Base-by-base conservation (phyloP, 768 basidiomycete genomes). In the Cystobasidium tubakii region DNA sequence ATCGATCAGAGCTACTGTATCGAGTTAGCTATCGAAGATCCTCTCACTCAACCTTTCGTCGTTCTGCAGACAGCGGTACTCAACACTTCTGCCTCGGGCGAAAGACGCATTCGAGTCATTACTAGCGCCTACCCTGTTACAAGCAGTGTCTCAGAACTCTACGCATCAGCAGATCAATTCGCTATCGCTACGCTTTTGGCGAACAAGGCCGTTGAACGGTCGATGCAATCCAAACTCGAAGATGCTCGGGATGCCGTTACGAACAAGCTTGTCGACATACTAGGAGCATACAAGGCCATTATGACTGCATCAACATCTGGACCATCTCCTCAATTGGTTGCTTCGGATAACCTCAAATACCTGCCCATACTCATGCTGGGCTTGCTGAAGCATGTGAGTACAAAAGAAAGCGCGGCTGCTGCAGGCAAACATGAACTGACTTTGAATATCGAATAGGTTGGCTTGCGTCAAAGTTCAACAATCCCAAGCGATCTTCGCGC, bases 401-500 rank as follows among this genome's bases (percentile, higher is more conserved):
- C 0, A 15, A 23, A 1, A 34, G 19, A 25, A 23, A 27, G 23
- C 33, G 50, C n/a, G 12, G 42, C 64, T 27, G 23, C 15, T 60
- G 23, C 21, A 29, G 36, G 46, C 31, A 17, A 33, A 31, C 27
- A 55, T 25, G 29, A 4, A 29, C 46, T 54, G 62, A 42, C 27
- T 29, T 39, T 71, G 12, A 9, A 33, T 57, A 66, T 42, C 12
- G 75, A 2, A 60, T 60, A 93, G 91, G 90, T 95, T 76, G 96
- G 92, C 57, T 85, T 98, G 65, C 87, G 96, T 69, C 93, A 97
- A 84, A 97, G 94, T 82, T 88, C 91, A 1, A 92, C 94, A 80
- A 98, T 99, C 81, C 93, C 95, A 39, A 90, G 95, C 10, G 96
- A 99, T 82, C 88, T 99, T 63, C 85, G 96, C 76, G 90, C 93